phyloP scores from a whole-genome alignment of 352 stramenopile genomes.

The Peronospora farinosa region DNA sequence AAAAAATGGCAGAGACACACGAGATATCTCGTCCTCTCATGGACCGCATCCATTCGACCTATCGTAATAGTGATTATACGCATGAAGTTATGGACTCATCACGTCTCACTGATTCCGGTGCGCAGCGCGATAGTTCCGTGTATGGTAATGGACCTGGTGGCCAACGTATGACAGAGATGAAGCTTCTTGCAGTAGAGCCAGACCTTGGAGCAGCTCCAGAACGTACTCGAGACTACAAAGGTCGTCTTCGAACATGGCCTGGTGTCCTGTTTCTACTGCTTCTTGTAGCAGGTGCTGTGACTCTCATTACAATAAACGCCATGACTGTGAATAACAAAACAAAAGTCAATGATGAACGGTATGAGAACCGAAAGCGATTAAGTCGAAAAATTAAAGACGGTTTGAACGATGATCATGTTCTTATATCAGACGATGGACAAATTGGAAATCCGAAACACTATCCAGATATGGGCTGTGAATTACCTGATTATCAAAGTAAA shows the following conservation, averaged over 20 bases:
- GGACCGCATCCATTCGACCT: constrained; percentile 11
- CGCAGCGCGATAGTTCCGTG: constrained; percentile 19
- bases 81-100: constrained; percentile 6
- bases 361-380: constrained; percentile 25
- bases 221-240: constrained; percentile 59
- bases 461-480: constrained; percentile 42
- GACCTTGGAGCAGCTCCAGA: constrained; percentile 35
- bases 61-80: constrained; percentile 35
- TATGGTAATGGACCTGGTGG: constrained; percentile 17
- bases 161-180: constrained; percentile 54
- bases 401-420: constrained; percentile 20
- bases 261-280: constrained; percentile 42
- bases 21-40: no score
- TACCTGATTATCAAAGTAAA: constrained; percentile 64
- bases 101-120: constrained; percentile 33
- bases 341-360: constrained; percentile 17
- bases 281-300: constrained; percentile 33
- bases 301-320: constrained; percentile 47
- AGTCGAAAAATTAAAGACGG: constrained; percentile 42
- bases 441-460: constrained; percentile 56
- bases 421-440: constrained; percentile 47
- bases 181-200: constrained; percentile 44
- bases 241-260: constrained; percentile 14
- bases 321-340: constrained; percentile 31
- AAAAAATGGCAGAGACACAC: no score